Evolutionary conservation across 805 yeast species (phyloP).

Genomic region (Saccharomycopsis olivae): DNA sequence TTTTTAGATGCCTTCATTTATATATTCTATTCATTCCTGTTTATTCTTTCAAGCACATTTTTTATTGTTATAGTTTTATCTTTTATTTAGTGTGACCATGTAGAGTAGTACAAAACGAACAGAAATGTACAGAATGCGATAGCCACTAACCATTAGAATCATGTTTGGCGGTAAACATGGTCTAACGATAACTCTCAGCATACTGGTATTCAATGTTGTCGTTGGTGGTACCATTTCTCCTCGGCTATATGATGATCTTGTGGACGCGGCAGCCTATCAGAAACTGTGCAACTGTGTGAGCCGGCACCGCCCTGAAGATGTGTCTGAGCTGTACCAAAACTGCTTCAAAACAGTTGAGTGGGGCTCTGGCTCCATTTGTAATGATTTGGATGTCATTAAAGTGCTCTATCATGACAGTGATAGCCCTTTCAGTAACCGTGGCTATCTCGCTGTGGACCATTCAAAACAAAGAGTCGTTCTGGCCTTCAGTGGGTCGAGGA

Average conservation of each 20-base stretch:
- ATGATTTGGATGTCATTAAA: conserved; percentile 8
- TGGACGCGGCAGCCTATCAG: conserved; percentile 6
- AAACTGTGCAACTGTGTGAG: conserved; percentile 11
- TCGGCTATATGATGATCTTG: neutral
- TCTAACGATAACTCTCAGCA: no score
- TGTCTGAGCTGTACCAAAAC: neutral
- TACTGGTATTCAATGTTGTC: no score
- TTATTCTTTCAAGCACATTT: no score
- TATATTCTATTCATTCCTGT: no score
- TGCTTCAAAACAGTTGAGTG: neutral
- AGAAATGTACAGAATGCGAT: no score
- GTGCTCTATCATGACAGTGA: conserved; percentile 7
- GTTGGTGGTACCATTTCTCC: no score
- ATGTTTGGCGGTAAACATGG: no score
- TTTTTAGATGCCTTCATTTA: no score
- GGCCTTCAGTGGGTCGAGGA: conserved; percentile 54
- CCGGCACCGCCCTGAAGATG: neutral
- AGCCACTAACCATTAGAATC: no score
- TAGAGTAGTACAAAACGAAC: no score
- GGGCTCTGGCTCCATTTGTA: neutral
- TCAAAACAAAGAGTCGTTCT: conserved; percentile 32
- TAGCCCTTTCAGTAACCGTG: conserved; percentile 21
- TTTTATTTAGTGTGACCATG: no score
- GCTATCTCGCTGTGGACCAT: conserved; percentile 43
- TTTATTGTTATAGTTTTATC: no score